Conservation (phyloP, 495 filamentous ascomycete genomes). For the Daldinia bambusicola region DNA sequence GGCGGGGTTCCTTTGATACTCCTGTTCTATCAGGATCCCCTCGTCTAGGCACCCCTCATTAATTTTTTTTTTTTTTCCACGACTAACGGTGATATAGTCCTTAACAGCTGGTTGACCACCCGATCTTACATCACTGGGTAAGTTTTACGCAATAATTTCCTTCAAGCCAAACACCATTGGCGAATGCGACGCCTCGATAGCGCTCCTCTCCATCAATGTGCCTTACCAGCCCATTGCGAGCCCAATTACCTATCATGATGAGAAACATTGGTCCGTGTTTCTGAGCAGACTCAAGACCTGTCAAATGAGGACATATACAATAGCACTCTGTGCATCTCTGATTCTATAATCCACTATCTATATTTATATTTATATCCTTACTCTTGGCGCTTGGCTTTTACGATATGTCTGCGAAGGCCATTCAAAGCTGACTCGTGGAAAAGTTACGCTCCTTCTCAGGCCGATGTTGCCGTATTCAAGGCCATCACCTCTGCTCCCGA, state of each 20-base stretch:
- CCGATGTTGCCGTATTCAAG: slow-evolving; percentile 95
- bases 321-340: slow-evolving; percentile 85
- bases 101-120: slow-evolving; percentile 89
- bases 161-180: slow-evolving; percentile 14
- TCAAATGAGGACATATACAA: slow-evolving; percentile 81
- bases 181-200: slow-evolving; percentile 23
- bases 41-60: slow-evolving; percentile 4
- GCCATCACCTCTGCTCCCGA: slow-evolving; percentile 79
- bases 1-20: slow-evolving; percentile 6
- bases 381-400: background rate
- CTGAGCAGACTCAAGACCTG: slow-evolving; percentile 98
- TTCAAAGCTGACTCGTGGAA: slow-evolving; percentile 53
- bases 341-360: slow-evolving; percentile 54
- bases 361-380: background rate
- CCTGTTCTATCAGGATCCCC: background rate
- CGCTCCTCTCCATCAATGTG: slow-evolving; percentile 10
- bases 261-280: slow-evolving; percentile 98
- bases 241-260: slow-evolving; percentile 69
- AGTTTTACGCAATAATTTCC: slow-evolving; percentile 53
- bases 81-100: slow-evolving; percentile 66
- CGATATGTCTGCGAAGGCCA: slow-evolving; percentile 6
- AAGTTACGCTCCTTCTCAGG: slow-evolving; percentile 84
- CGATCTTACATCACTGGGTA: slow-evolving; percentile 96
- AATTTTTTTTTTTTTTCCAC: slow-evolving; percentile 1
- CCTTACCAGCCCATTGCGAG: slow-evolving; percentile 34